Conservation (phyloP, 2,329 filamentous ascomycete species). For the Colletotrichum sansevieriae region DNA sequence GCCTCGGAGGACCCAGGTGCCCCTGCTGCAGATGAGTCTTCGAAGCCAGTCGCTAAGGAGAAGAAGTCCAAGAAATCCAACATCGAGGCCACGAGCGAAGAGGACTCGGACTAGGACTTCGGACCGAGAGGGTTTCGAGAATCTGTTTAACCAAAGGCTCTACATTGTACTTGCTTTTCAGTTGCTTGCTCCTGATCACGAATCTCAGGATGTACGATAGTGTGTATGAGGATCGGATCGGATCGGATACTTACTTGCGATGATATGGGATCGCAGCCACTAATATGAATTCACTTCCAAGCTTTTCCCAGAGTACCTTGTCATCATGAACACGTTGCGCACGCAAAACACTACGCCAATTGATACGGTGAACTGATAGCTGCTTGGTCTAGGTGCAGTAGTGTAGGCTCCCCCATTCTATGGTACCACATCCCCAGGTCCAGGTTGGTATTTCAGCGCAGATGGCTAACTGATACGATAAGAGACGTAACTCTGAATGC, state of each 20-base stretch:
- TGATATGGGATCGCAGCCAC: not conserved
- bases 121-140: not conserved
- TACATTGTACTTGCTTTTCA: not conserved
- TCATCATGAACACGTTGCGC: too few relatives aligned
- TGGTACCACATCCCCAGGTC: too few relatives aligned
- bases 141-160: not conserved
- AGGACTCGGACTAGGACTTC: conserved; percentile 57
- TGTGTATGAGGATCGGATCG: not conserved
- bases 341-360: too few relatives aligned
- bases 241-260: not conserved
- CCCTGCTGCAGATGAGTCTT: conserved; percentile 51
- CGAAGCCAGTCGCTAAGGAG: conserved; percentile 53
- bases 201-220: conserved; percentile 4
- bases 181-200: conserved; percentile 22
- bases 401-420: too few relatives aligned
- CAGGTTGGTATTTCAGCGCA: too few relatives aligned
- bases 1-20: conserved; percentile 49
- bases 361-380: too few relatives aligned
- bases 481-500: too few relatives aligned
- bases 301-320: too few relatives aligned
- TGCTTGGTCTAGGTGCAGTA: too few relatives aligned
- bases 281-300: not conserved
- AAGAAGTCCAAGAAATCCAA: conserved; percentile 63
- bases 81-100: conserved; percentile 74
- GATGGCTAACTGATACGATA: too few relatives aligned